Evolutionary conservation across 192 early-diverging fungal genomes (phyloP), one percentile per base, ranked within the genome.

Genomic region (Helicostylum pulchrum): DNA sequence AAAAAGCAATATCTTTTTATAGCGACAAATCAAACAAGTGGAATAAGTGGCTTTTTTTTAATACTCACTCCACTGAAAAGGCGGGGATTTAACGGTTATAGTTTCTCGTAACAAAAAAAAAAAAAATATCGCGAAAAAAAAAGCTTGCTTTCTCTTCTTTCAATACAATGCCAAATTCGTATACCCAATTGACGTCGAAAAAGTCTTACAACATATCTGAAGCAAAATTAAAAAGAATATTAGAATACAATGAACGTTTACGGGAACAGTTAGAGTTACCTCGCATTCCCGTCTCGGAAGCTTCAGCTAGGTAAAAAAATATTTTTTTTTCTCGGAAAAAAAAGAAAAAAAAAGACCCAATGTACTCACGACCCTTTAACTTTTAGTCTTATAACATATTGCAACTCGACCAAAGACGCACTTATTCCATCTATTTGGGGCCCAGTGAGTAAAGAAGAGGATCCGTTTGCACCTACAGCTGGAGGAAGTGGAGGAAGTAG

Each of bases 221-320:
- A 51, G 74, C 77, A 65, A 88, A 85, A 59, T 72, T 88, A 39
- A 72, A 82, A 34, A 83, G 83, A 63, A 75, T 88, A 46, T 62
- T 79, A 66, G 88, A 89, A 74, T 78, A 87, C 72, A 88, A 83
- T 76, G 71, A 72, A 58, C 79, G 86, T 9, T 72, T 88, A 54
- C 71, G 76, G 53, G 83, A 88, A 65, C 85, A 84, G 73, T 78
- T 89, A 49, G 85, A 88, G 42, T 68, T 85, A 46, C 83, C 81
- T 30, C 80, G 86, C 23, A 80, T 88, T 46, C 75, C 83, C n/a
- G 77, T 88, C 55, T 88, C 86, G 47, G 84, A 87, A 69, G 86
- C 88, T 51, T 59, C 64, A 34, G 42, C 45, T 49, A 46, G 66
- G 62, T 68, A 55, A 19, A 48, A n/a, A 48, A 15, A 15, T 15